Evolutionary conservation across 2,329 filamentous ascomycete species (phyloP).

Genomic region (Karstenula rhodostoma): DNA sequence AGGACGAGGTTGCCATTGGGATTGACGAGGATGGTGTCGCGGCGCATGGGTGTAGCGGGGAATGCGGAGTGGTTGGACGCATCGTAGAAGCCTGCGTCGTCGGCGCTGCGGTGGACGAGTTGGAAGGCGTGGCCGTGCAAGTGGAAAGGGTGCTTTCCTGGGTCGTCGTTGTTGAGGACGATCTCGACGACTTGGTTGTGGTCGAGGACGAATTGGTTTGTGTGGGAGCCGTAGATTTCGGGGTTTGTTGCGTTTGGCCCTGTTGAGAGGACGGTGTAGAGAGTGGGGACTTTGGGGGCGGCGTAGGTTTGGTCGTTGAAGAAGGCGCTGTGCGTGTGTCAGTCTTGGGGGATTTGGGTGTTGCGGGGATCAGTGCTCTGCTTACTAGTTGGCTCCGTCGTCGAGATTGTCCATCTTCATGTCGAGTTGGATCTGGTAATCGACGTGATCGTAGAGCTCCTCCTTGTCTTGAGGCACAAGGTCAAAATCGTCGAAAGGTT

Average conservation of each 20-base stretch:
- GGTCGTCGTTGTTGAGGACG: conserved; percentile 79
- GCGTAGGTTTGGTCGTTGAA: conserved; percentile 81
- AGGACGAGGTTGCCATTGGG: conserved; percentile 65
- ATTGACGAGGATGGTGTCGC: conserved; percentile 63
- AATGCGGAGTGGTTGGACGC: conserved; percentile 42
- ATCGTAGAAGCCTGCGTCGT: conserved; percentile 58
- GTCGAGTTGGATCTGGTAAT: conserved; percentile 68
- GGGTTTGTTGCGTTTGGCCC: conserved; percentile 57
- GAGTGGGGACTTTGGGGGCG: conserved; percentile 76
- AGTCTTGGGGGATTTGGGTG: neutral
- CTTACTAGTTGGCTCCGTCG: conserved; percentile 72
- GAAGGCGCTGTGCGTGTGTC: conserved; percentile 50
- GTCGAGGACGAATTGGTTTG: conserved; percentile 69
- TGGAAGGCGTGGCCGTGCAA: conserved; percentile 65
- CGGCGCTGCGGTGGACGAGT: conserved; percentile 41
- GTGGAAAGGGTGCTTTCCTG: conserved; percentile 72
- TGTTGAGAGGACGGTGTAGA: conserved; percentile 77
- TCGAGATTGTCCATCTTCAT: conserved; percentile 70
- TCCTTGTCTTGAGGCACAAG: conserved; percentile 74
- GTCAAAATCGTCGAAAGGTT: conserved; percentile 76
- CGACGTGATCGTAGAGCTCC: conserved; percentile 67
- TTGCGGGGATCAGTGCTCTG: neutral
- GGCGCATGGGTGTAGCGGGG: conserved; percentile 53
- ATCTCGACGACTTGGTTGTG: conserved; percentile 75
- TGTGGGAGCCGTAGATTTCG: conserved; percentile 60